Evolutionary conservation across 305 asterid genomes (phyloP), one percentile per base, ranked within the genome.

Genomic region (Plantago lanceolata): DNA sequence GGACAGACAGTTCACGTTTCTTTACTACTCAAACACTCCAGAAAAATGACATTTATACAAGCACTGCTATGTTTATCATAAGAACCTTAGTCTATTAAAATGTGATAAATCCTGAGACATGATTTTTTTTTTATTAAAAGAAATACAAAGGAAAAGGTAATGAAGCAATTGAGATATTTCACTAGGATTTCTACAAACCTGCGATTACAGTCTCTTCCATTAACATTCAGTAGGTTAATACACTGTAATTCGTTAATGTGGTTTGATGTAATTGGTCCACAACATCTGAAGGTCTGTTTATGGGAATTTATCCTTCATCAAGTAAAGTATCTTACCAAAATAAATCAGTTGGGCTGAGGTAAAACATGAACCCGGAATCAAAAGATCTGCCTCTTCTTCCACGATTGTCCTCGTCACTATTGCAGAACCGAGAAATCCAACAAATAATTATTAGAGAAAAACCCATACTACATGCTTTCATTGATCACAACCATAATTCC

Each of bases 331-430:
- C 54, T 68, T 93, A 90, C 97, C 96, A 82, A 73, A 85, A 85
- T 45, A 87, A 74, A 78, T 86, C 90, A 54, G 76, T 59, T 35
- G 96, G 90, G 69, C 67, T 84, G 53, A 86, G 18, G 67, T 68
- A 79, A 71, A 86, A 78, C 11, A 59, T 65, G 79, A 84, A 76
- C 63, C 94, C 92, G 57, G 79, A 12, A 57, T 69, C 75, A 67
- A 71, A 85, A 59, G 90, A 82, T 68, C 90, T 84, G 75, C 90
- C 79, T 64, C 95, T 82, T 64, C 94, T 77, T 63, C 85, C 86
- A 64, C 92, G 90, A 66, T 78, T 81, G 65, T 92, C 86, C 60
- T 87, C 87, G 11, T 89, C 98, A 54, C 98, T 92, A 82, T 71
- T 56, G 37, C 37, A 66, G n/a, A 67, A 61, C 59, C 74, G 67